Conservation (phyloP, 129 eudicot species). For the Ambrosia trifida region DNA sequence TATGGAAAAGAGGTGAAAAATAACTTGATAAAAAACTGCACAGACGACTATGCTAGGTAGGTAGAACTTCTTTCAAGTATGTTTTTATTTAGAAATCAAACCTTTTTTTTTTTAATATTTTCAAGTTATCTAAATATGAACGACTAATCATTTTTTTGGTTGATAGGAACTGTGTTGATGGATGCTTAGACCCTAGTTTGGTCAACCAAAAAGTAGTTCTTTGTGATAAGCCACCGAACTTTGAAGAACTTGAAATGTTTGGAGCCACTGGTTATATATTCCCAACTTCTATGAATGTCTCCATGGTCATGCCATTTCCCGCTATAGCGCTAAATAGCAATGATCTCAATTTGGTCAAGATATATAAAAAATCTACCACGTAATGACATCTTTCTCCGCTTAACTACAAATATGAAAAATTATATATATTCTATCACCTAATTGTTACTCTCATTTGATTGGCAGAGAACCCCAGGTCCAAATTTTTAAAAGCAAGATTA, state of each 20-base stretch:
- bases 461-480: constrained; percentile 23
- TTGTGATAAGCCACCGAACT: constrained; percentile 1
- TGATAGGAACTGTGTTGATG: constrained; percentile 23
- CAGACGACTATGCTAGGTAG: too few relatives aligned
- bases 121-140: background rate
- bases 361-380: constrained; percentile 25
- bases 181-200: constrained; percentile 34
- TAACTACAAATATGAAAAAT: background rate
- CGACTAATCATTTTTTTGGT: background rate
- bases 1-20: constrained; percentile 28
- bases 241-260: background rate
- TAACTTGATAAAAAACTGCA: too few relatives aligned
- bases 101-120: background rate
- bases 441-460: background rate
- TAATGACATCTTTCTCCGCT: constrained; percentile 8
- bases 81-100: too few relatives aligned
- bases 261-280: constrained; percentile 43
- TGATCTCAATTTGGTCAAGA: too few relatives aligned
- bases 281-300: background rate
- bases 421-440: background rate
- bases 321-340: constrained; percentile 7
- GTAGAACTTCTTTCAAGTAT: too few relatives aligned
- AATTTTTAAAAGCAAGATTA: constrained; percentile 26
- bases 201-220: constrained; percentile 53
- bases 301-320: constrained; percentile 26